Evolutionary conservation across 192 early-diverging fungal genomes (phyloP).

Genomic region (Entophlyctis luteolus): DNA sequence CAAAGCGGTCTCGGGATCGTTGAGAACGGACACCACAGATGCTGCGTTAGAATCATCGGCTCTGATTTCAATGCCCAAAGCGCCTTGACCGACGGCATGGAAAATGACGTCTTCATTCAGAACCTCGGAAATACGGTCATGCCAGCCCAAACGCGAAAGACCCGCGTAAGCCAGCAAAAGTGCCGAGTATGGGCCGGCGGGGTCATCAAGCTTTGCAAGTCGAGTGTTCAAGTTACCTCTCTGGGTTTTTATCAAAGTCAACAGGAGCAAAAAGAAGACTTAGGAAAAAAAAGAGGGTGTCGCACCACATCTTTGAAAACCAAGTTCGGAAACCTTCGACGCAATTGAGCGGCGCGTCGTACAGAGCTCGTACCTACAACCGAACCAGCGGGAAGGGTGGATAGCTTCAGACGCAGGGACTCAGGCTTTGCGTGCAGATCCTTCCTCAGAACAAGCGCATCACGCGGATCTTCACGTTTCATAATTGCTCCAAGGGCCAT

Average conservation of each 20-base stretch:
- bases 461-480: conserved; percentile 85
- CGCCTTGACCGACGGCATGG: conserved; percentile 92
- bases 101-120: conserved; percentile 60
- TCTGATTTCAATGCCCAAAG: conserved; percentile 80
- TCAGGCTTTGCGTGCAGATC: not conserved
- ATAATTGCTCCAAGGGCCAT: conserved; percentile 80
- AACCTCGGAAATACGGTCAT: conserved; percentile 66
- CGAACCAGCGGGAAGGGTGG: conserved; percentile 65
- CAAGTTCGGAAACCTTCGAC: conserved; percentile 69
- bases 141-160: conserved; percentile 65
- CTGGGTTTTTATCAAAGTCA: conserved; percentile 5
- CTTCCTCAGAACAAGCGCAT: conserved; percentile 71
- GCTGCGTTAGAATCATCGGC: conserved; percentile 53
- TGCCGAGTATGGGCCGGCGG: conserved; percentile 64
- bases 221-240: conserved; percentile 79
- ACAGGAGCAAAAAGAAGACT: conserved; percentile 7
- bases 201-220: conserved; percentile 78
- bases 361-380: conserved; percentile 87
- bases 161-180: conserved; percentile 82
- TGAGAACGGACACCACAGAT: conserved; percentile 58
- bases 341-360: conserved; percentile 82
- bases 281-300: not conserved
- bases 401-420: conserved; percentile 41
- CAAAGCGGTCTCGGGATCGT: conserved; percentile 61
- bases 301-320: conserved; percentile 72